Evolutionary conservation across 2,329 filamentous ascomycete species (phyloP).

Genomic region (Fusarium sp.): DNA sequence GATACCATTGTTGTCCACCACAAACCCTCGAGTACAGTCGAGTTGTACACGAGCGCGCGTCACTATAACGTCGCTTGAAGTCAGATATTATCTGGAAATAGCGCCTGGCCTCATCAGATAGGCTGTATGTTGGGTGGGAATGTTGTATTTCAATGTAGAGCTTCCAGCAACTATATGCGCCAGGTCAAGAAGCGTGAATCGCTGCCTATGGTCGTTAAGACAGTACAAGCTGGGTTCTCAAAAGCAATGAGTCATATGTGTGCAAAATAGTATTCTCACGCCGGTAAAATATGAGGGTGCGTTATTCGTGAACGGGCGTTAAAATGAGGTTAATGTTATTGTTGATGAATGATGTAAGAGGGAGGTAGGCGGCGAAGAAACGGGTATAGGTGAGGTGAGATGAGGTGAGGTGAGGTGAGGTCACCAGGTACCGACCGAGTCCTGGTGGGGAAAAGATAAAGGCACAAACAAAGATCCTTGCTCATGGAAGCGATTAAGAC

Average conservation of each 20-base stretch:
- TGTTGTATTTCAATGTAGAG: slow-evolving; percentile 21
- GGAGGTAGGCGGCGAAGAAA: slow-evolving; percentile 13
- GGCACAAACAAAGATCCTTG: slow-evolving; percentile 20
- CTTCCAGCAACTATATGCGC: slow-evolving; percentile 15
- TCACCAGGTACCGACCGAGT: slow-evolving; percentile 14
- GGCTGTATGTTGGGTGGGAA: neutral
- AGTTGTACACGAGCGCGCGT: slow-evolving; percentile 19
- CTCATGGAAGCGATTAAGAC: neutral
- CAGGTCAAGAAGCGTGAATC: slow-evolving; percentile 16
- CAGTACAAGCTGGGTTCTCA: neutral
- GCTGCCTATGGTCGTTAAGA: neutral
- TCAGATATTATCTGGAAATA: neutral
- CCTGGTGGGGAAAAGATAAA: neutral
- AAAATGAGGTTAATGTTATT: slow-evolving; percentile 15
- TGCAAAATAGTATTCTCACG: slow-evolving; percentile 12
- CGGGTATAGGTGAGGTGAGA: neutral
- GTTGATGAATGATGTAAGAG: slow-evolving; percentile 41
- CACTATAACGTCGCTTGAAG: slow-evolving; percentile 9
- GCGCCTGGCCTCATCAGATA: slow-evolving; percentile 19
- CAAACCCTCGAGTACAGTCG: slow-evolving; percentile 12
- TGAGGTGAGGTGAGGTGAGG: neutral
- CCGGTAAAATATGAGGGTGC: neutral
- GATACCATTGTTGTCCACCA: slow-evolving; percentile 39
- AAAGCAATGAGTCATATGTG: slow-evolving; percentile 30
- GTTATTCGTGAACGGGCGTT: slow-evolving; percentile 16